Evolutionary conservation across 2,329 filamentous ascomycete species (phyloP).

Genomic region (Tolypocladium cylindrosporum): DNA sequence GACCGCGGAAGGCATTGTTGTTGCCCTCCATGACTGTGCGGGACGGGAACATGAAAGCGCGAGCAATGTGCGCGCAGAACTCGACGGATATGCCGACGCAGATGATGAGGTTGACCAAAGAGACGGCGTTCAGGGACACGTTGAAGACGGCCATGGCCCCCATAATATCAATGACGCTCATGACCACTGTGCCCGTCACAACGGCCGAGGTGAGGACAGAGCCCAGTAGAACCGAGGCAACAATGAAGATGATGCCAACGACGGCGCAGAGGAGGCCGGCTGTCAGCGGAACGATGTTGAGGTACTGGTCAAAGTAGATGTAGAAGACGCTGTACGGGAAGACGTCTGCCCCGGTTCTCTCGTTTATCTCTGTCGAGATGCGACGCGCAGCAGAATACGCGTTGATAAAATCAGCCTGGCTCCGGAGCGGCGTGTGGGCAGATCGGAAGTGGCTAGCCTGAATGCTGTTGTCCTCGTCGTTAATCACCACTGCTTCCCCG

Average conservation of each 20-base stretch:
- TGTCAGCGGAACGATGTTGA: conserved; percentile 72
- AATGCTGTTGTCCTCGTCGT: conserved; percentile 55
- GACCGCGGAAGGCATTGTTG: conserved; percentile 66
- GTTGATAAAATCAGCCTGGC: conserved; percentile 84
- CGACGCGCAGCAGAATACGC: conserved; percentile 84
- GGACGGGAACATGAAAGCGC: conserved; percentile 91
- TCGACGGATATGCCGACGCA: conserved; percentile 95
- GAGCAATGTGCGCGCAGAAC: conserved; percentile 93
- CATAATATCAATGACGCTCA: conserved; percentile 91
- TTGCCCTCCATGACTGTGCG: conserved; percentile 68
- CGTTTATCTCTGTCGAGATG: conserved; percentile 67
- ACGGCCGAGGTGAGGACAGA: conserved; percentile 73
- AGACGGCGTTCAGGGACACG: conserved; percentile 90
- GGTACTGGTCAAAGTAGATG: conserved; percentile 98
- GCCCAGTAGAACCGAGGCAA: conserved; percentile 73
- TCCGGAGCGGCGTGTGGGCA: conserved; percentile 75
- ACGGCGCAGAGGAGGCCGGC: conserved; percentile 72
- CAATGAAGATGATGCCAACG: conserved; percentile 72
- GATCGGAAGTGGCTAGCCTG: conserved; percentile 87
- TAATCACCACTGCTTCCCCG: conserved; percentile 70
- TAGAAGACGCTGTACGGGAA: conserved; percentile 98
- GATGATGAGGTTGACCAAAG: conserved; percentile 91
- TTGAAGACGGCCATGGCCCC: conserved; percentile 85
- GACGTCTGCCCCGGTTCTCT: conserved; percentile 65
- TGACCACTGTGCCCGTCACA: conserved; percentile 77